Evolutionary conservation across 257 asterid genomes (phyloP).

Genomic region (Solanum medicagineum): DNA sequence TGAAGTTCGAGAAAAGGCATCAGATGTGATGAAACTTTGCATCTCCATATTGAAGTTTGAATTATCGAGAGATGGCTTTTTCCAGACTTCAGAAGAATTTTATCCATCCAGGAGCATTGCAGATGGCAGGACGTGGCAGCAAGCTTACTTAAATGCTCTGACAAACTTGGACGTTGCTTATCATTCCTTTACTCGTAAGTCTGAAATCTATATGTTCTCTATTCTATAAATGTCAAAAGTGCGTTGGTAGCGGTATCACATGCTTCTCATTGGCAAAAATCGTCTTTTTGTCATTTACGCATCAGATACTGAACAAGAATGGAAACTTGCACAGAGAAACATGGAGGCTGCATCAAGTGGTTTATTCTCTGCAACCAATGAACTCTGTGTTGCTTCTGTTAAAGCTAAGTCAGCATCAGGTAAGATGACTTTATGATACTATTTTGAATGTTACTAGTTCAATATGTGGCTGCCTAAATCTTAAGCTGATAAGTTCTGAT

Average conservation of each 20-base stretch:
- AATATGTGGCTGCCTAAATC: neutral
- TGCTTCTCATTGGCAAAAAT: slow-evolving; percentile 6
- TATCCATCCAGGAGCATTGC: slow-evolving; percentile 38
- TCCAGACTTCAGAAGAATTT: slow-evolving; percentile 39
- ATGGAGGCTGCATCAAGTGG: slow-evolving; percentile 90
- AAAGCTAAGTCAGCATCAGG: slow-evolving; percentile 88
- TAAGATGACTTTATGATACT: slow-evolving; percentile 9
- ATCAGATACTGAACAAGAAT: slow-evolving; percentile 94
- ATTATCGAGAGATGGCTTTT: slow-evolving; percentile 85
- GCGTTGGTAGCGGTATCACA: neutral
- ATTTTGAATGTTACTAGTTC: neutral
- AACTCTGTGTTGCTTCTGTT: slow-evolving; percentile 61
- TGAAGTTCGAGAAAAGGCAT: slow-evolving; percentile 74
- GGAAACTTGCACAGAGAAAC: slow-evolving; percentile 81
- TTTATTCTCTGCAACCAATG: slow-evolving; percentile 72
- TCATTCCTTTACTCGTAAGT: slow-evolving; percentile 82
- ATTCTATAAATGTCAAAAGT: neutral
- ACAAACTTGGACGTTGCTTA: slow-evolving; percentile 61
- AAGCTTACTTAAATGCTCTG: slow-evolving; percentile 56
- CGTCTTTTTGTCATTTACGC: slow-evolving; percentile 9
- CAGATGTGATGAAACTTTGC: slow-evolving; percentile 71
- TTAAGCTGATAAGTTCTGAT: neutral
- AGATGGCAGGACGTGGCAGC: slow-evolving; percentile 87
- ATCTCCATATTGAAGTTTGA: slow-evolving; percentile 81
- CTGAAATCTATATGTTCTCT: slow-evolving; percentile 3